Conservation (phyloP, 2,329 filamentous ascomycete species). For the Davidsoniella neocaledoniae region DNA sequence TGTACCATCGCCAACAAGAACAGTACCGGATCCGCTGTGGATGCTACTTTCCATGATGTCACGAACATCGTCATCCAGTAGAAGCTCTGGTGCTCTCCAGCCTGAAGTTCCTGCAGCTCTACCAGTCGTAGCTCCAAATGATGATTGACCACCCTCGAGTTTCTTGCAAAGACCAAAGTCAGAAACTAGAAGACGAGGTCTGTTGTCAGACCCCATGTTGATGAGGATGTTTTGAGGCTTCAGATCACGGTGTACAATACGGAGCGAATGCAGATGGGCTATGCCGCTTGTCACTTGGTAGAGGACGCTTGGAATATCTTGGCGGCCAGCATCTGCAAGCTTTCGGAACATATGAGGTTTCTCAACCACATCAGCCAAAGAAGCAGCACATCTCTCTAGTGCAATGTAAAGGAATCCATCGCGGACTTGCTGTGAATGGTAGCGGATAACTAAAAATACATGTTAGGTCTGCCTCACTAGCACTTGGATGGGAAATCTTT, state of each 20-base stretch:
- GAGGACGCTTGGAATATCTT: slow-evolving; percentile 62
- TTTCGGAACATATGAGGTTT: slow-evolving; percentile 49
- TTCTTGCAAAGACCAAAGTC: slow-evolving; percentile 98
- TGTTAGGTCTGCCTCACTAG: slow-evolving; percentile 16
- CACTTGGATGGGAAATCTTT: not conserved
- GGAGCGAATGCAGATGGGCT: slow-evolving; percentile 72
- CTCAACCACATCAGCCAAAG: slow-evolving; percentile 78
- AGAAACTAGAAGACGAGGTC: slow-evolving; percentile 78
- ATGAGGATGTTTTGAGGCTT: slow-evolving; percentile 97
- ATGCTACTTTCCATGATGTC: slow-evolving; percentile 12
- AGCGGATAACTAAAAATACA: slow-evolving; percentile 57
- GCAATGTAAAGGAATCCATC: slow-evolving; percentile 92
- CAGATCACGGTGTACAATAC: slow-evolving; percentile 91
- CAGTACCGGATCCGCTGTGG: slow-evolving; percentile 39
- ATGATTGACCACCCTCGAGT: slow-evolving; percentile 82
- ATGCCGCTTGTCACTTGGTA: slow-evolving; percentile 84
- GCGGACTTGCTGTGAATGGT: slow-evolving; percentile 81
- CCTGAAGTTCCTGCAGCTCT: slow-evolving; percentile 87
- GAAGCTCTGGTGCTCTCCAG: slow-evolving; percentile 88
- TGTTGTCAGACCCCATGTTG: slow-evolving; percentile 49
- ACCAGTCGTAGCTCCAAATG: slow-evolving; percentile 83
- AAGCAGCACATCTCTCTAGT: slow-evolving; percentile 83
- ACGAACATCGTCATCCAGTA: slow-evolving; percentile 59
- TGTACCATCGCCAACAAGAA: slow-evolving; percentile 30
- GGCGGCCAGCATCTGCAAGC: slow-evolving; percentile 54